A percentile compares a stretch with the other conserved stretches of the same genome.
Conservation (phyloP, 495 filamentous ascomycete genomes). For the Darksidea phi region DNA sequence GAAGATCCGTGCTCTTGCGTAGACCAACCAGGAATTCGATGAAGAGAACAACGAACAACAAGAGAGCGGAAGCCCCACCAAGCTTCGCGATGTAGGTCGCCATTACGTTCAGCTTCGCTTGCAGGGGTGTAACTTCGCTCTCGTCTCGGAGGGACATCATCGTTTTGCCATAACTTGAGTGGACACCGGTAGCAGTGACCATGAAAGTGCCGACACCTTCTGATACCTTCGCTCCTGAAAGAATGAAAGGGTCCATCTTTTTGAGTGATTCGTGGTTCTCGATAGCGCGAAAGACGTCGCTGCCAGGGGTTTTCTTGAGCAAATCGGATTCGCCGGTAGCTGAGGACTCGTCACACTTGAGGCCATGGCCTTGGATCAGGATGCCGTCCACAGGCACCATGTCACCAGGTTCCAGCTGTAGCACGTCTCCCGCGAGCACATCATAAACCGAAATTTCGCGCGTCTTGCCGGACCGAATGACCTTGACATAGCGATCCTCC, state of each 20-base stretch:
- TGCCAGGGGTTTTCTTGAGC: constrained; percentile 62
- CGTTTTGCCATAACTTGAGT: constrained; percentile 87
- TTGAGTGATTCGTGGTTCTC: constrained; percentile 69
- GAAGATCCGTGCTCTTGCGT: constrained; percentile 52
- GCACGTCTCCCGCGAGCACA: constrained; percentile 78
- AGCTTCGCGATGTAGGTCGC: constrained; percentile 94
- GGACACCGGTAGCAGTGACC: constrained; percentile 82
- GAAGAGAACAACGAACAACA: constrained; percentile 88
- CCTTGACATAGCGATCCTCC: constrained; percentile 62
- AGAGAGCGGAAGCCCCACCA: constrained; percentile 75
- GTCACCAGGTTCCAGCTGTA: constrained; percentile 84
- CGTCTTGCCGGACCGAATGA: constrained; percentile 72
- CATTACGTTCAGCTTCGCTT: constrained; percentile 85
- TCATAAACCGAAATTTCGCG: constrained; percentile 77
- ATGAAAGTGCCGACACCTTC: constrained; percentile 87
- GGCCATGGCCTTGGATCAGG: constrained; percentile 49
- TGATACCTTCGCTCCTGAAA: constrained; percentile 88
- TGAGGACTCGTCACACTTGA: constrained; percentile 67
- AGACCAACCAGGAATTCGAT: constrained; percentile 81
- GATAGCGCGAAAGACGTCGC: constrained; percentile 79
- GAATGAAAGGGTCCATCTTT: constrained; percentile 91
- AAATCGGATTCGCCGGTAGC: constrained; percentile 69
- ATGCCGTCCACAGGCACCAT: constrained; percentile 56
- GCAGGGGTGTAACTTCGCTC: constrained; percentile 88
- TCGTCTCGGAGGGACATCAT: constrained; percentile 92